These are phyloP conservation scores for Camillea tinctor DNA, from an alignment of 2,329 filamentous ascomycete genomes.

Conservation along the genomic window DNA sequence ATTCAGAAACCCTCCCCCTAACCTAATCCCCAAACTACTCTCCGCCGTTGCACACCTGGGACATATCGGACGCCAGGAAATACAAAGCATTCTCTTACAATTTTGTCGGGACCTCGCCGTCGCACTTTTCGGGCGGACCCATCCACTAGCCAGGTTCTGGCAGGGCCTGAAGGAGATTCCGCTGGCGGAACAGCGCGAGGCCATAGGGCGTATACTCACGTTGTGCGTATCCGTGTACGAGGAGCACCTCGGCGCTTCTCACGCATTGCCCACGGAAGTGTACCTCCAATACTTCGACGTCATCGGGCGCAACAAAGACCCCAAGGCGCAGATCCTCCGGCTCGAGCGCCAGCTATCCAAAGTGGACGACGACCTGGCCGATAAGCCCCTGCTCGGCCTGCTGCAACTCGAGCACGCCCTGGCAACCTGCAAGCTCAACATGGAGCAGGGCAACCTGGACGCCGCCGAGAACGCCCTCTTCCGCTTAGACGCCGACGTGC, in stretches of 20 bases:
- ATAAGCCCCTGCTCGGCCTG: constrained; percentile 19
- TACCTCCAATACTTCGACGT: constrained; percentile 29
- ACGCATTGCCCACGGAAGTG: constrained; percentile 25
- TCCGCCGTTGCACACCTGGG: constrained; percentile 23
- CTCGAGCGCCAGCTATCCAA: constrained; percentile 22
- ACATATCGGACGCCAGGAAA: constrained; percentile 25
- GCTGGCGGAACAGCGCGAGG: constrained; percentile 19
- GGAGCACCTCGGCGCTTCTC: constrained; percentile 21
- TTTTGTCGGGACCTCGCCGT: constrained; percentile 27
- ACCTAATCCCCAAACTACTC: constrained; percentile 26
- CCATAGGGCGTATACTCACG: constrained; percentile 20
- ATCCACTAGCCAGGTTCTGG: constrained; percentile 26
- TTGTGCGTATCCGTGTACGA: constrained; percentile 25
- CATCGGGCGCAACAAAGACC: constrained; percentile 24
- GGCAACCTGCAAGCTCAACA: constrained; percentile 25
- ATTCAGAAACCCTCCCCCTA: constrained; percentile 29
- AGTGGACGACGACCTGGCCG: constrained; percentile 10
- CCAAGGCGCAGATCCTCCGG: constrained; percentile 18
- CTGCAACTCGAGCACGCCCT: constrained; percentile 28
- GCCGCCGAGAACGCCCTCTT: constrained; percentile 25
- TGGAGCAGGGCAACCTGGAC: constrained; percentile 20
- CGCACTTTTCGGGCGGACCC: constrained; percentile 17
- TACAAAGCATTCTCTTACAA: constrained; percentile 25
- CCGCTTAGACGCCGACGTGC: constrained; percentile 14
- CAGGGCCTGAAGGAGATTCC: constrained; percentile 23